Evolutionary conservation across 345 rosid species (phyloP), one percentile per base, ranked within the genome.

Genomic region (Fremontodendron californicum): DNA sequence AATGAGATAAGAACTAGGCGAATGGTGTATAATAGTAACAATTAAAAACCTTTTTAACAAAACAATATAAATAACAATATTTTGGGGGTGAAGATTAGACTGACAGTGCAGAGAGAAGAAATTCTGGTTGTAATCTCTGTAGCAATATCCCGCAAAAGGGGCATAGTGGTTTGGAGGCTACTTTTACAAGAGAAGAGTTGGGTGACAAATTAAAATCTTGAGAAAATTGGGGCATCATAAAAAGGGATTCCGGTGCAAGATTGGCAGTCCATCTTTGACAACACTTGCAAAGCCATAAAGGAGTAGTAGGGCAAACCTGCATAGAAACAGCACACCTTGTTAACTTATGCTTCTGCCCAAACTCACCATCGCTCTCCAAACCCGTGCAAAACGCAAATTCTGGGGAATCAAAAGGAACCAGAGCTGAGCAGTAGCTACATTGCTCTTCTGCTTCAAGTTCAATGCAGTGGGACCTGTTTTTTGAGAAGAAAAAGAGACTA

Each of bases 281-380:
- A 81, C 99, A 92, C 78, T 89, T 88, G 90, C 99, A 96, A 84
- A 85, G 83, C 97, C 97, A 91, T 72, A 82, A 72, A 31, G 99
- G 90, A 48, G 78, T 83, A 11, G 88, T 73, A 39, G 92, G 93
- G 84, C 98, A 92, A 68, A 92, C 90, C 87, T 84, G 89, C 97
- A 91, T 88, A 1, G 97, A 89, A 52, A 85, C 91, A 5, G 90
- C 84, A 66, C 97, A 96, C 75, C 98, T 88, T 70, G 81, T 84
- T 77, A 90, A 77, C 80, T 88, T 85, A 82, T 96, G 97, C 42
- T 74, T 84, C 86, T 85, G 82, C 40, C 75, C 66, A 31, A 10
- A 55, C 45, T 77, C 81, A 19, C 78, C 77, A 42, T 19, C 29
- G 63, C 45, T 23, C 21, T 84, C 73, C 19, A 66, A 48, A 55